Base-by-base conservation (phyloP, 805 yeast genomes). In the Yarrowia sp. region DNA sequence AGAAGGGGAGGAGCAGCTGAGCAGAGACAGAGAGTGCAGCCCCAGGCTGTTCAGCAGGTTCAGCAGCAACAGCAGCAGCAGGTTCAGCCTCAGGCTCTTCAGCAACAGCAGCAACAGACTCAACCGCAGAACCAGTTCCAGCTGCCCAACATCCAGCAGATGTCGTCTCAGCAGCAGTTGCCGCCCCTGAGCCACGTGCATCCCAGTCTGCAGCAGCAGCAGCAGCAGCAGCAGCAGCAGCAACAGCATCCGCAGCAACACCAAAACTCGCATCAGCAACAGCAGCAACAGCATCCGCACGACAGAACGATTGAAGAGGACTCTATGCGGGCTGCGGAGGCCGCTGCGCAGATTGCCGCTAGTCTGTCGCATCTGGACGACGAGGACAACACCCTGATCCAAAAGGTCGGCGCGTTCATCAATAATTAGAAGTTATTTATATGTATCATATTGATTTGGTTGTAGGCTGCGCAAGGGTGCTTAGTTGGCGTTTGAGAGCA, bases 401-500 rank as follows among this genome's bases (percentile, higher is more conserved):
- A 69, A 60, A 68, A 68, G 36, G 71, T 69, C 16, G 71, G 70
- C 31, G 70, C 67, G 32, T 69, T 66, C 41, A 69, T 69, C 63
- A 65, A 65, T 63, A 59, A 65, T 64, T 38, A 51, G 53, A n/a
- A 16, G 58, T 62, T 44, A 56, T 58, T 41, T 42, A 42, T 42
- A 42, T 42, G 49, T 42, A 42, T 42, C 22, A 25, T 42, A 42
- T n/a, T n/a, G n/a, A n/a, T n/a, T n/a, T n/a, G n/a, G n/a, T n/a
- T n/a, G n/a, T n/a, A n/a, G n/a, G n/a, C n/a, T n/a, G n/a, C n/a
- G n/a, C n/a, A n/a, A n/a, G n/a, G n/a, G n/a, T n/a, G n/a, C n/a
- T n/a, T n/a, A n/a, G n/a, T n/a, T n/a, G n/a, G n/a, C n/a, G n/a
- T n/a, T n/a, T n/a, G n/a, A n/a, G n/a, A n/a, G n/a, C n/a, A n/a